Percentiles rank a stretch among this genome's conserved stretches.
Conservation (phyloP, 306 rosid species). For the Bauhinia variegata region DNA sequence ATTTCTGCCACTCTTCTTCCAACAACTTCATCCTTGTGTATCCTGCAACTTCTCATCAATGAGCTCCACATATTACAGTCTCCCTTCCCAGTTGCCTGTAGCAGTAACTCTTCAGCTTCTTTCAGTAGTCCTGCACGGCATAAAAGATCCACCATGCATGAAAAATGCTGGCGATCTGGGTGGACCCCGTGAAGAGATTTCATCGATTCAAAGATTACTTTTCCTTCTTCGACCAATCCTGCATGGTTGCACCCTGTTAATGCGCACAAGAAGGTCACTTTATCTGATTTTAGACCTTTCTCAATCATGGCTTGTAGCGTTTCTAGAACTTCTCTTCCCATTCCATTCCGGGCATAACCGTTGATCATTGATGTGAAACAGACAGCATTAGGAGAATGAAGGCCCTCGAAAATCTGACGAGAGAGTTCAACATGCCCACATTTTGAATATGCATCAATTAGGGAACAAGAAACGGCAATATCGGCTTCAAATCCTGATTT, state of each 20-base stretch:
- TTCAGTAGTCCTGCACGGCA: slow-evolving; percentile 75
- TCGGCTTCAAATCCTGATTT: slow-evolving; percentile 70
- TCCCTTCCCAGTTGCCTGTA: slow-evolving; percentile 44
- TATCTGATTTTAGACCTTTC: slow-evolving; percentile 71
- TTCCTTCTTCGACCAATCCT: slow-evolving; percentile 74
- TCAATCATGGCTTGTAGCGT: slow-evolving; percentile 61
- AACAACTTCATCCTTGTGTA: slow-evolving; percentile 60
- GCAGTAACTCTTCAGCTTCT: slow-evolving; percentile 71
- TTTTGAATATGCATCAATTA: slow-evolving; percentile 77
- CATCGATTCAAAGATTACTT: slow-evolving; percentile 64
- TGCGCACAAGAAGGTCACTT: slow-evolving; percentile 72
- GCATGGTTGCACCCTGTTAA: slow-evolving; percentile 74
- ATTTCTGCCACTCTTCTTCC: slow-evolving; percentile 63
- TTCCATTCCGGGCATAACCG: slow-evolving; percentile 77
- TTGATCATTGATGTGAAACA: slow-evolving; percentile 84
- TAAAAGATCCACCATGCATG: slow-evolving; percentile 84
- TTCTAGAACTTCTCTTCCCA: slow-evolving; percentile 68
- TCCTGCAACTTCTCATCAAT: slow-evolving; percentile 72
- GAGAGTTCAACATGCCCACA: slow-evolving; percentile 65
- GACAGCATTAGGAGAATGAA: slow-evolving; percentile 61
- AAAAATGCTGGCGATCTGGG: slow-evolving; percentile 69
- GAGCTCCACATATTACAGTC: slow-evolving; percentile 75
- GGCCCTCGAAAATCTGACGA: slow-evolving; percentile 52
- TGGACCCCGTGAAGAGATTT: slow-evolving; percentile 48
- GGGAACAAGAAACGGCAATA: slow-evolving; percentile 64